These are phyloP conservation scores for Liquidambar formosana DNA, from an alignment of 164 flowering plant species.

Conservation along the genomic window DNA sequence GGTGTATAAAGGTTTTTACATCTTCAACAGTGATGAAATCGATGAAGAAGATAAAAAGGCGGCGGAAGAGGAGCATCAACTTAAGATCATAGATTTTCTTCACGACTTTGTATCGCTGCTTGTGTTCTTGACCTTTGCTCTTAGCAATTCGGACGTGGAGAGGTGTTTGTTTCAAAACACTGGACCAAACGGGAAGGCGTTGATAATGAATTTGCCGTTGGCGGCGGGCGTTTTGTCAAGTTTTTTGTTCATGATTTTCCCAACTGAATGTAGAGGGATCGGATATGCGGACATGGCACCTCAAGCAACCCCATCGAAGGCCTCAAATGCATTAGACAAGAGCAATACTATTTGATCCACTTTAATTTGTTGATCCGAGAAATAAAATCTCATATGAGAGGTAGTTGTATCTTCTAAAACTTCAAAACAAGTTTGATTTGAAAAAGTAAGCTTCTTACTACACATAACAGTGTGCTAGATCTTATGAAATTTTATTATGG, in stretches of 20 bases:
- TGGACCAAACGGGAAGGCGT: constrained; percentile 8
- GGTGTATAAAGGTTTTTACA: constrained; percentile 52
- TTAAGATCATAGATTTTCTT: constrained; percentile 37
- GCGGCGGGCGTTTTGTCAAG: constrained; percentile 42
- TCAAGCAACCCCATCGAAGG: too few relatives aligned
- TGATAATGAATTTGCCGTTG: constrained; percentile 42
- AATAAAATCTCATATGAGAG: too few relatives aligned
- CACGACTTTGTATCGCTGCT: constrained; percentile 41
- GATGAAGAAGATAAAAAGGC: background rate
- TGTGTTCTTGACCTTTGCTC: constrained; percentile 45
- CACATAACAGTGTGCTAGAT: too few relatives aligned
- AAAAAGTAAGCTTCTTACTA: too few relatives aligned
- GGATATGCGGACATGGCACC: constrained; percentile 37
- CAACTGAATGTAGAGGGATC: constrained; percentile 52
- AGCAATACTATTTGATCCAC: too few relatives aligned
- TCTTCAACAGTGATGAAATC: constrained; percentile 32
- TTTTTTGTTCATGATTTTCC: constrained; percentile 50
- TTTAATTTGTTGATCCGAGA: too few relatives aligned
- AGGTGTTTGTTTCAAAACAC: constrained; percentile 34
- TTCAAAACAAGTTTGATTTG: too few relatives aligned
- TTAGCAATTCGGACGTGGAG: constrained; percentile 34
- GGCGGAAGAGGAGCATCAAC: constrained; percentile 5
- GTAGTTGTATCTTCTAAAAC: too few relatives aligned
- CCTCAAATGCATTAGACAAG: too few relatives aligned
- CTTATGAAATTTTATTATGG: too few relatives aligned